Conservation (phyloP, 2,329 filamentous ascomycete species). For the Xylariaceae sp. region DNA sequence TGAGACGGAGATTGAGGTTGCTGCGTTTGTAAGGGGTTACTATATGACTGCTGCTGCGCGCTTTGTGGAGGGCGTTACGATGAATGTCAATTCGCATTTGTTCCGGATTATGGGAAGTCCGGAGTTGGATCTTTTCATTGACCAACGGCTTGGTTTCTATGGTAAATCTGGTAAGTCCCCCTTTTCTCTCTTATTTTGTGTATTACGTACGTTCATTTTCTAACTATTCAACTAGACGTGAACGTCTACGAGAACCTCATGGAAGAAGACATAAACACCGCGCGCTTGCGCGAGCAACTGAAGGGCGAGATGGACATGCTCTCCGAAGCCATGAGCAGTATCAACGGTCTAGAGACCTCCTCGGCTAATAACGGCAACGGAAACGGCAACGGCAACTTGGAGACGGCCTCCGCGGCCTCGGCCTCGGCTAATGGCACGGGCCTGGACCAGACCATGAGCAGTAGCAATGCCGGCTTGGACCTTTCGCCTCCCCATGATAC, state of each 20-base stretch:
- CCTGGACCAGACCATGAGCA: neutral
- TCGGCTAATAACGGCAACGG: conserved; percentile 18
- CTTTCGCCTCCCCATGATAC: neutral
- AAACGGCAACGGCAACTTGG: conserved; percentile 2
- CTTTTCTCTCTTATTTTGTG: neutral
- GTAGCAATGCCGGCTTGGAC: neutral
- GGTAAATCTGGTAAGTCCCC: conserved; percentile 26
- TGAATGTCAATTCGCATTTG: conserved; percentile 30
- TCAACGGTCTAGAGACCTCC: conserved; percentile 39
- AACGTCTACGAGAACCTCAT: conserved; percentile 41
- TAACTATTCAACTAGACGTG: conserved; percentile 18
- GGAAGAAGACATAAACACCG: conserved; percentile 44
- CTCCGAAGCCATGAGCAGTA: conserved; percentile 42
- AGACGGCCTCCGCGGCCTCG: neutral
- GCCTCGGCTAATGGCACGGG: neutral
- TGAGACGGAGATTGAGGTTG: conserved; percentile 53
- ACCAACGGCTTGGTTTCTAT: conserved; percentile 27
- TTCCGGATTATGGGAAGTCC: conserved; percentile 26
- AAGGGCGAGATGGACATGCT: conserved; percentile 44
- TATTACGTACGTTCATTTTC: too few species aligned
- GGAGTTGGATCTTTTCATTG: conserved; percentile 25
- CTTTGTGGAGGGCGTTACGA: conserved; percentile 51
- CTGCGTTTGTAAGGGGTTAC: conserved; percentile 61
- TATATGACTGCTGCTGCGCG: conserved; percentile 61
- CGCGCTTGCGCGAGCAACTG: conserved; percentile 37